These are phyloP conservation scores for Mimosa bimucronata DNA, from an alignment of 306 rosid species.

Conservation along the genomic window DNA sequence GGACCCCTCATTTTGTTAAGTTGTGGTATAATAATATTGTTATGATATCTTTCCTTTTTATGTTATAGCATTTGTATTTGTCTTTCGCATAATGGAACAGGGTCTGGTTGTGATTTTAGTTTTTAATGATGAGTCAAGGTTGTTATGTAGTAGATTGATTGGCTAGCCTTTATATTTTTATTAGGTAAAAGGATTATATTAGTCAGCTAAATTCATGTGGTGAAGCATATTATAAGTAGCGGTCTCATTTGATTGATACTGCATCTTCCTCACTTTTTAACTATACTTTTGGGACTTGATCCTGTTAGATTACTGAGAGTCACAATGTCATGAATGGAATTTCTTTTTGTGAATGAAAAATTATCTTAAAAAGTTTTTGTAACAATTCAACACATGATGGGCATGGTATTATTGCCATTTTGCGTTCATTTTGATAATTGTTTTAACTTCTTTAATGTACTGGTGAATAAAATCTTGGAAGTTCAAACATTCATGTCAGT, in stretches of 20 bases:
- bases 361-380: not conserved
- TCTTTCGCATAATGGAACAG: not conserved
- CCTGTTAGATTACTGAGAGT: constrained; percentile 7
- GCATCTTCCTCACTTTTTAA: not conserved
- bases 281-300: not conserved
- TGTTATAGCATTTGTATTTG: not conserved
- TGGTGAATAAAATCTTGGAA: not conserved
- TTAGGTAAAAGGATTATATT: not conserved
- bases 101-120: constrained; percentile 5
- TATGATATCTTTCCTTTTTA: not conserved
- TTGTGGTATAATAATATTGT: not conserved
- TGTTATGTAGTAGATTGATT: constrained; percentile 20
- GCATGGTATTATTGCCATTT: not conserved
- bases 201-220: not conserved
- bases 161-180: not conserved
- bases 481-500: not conserved
- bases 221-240: constrained; percentile 1
- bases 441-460: not conserved
- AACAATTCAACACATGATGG: not conserved
- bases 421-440: not conserved
- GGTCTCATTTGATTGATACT: not conserved
- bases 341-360: not conserved
- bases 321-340: not conserved
- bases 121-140: not conserved
- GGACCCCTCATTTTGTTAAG: constrained; percentile 2